These are phyloP conservation scores for Chrysoporthe cubensis DNA, from an alignment of 2,329 filamentous ascomycete species.

Conservation along the genomic window DNA sequence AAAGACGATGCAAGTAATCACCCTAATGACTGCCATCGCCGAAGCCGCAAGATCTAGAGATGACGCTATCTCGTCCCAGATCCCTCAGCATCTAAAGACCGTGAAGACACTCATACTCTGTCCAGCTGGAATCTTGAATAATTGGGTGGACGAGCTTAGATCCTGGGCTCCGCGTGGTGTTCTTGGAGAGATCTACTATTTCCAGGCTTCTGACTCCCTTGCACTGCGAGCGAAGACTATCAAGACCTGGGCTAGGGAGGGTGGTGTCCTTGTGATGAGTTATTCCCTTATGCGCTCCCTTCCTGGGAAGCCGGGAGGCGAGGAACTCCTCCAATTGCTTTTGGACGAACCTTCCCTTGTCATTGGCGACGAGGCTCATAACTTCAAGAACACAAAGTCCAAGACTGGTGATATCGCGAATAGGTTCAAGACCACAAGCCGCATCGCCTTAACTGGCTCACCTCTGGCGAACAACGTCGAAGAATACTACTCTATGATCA, in stretches of 20 bases:
- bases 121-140: constrained; percentile 74
- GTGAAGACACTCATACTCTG: constrained; percentile 75
- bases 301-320: constrained; percentile 17
- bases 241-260: constrained; percentile 57
- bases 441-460: constrained; percentile 85
- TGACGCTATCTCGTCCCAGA: constrained; percentile 60
- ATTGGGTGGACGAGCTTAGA: constrained; percentile 80
- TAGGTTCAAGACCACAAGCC: constrained; percentile 66
- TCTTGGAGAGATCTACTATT: constrained; percentile 59
- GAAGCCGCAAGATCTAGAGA: constrained; percentile 67
- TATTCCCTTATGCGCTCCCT: constrained; percentile 64
- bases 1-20: constrained; percentile 91
- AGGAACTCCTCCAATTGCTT: constrained; percentile 52
- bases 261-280: constrained; percentile 77
- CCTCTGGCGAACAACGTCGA: constrained; percentile 82
- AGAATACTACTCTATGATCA: constrained; percentile 86
- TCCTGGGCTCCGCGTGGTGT: constrained; percentile 65
- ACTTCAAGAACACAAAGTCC: constrained; percentile 68
- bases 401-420: constrained; percentile 57
- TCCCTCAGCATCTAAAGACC: constrained; percentile 66
- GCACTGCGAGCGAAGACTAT: constrained; percentile 51
- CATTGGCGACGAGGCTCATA: constrained; percentile 84
- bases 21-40: constrained; percentile 75
- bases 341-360: constrained; percentile 70
- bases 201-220: constrained; percentile 49